Percentiles rank a stretch among this genome's conserved stretches.
Conservation (phyloP, 192 early-diverging fungal genomes). For the Allomyces javanicus region DNA sequence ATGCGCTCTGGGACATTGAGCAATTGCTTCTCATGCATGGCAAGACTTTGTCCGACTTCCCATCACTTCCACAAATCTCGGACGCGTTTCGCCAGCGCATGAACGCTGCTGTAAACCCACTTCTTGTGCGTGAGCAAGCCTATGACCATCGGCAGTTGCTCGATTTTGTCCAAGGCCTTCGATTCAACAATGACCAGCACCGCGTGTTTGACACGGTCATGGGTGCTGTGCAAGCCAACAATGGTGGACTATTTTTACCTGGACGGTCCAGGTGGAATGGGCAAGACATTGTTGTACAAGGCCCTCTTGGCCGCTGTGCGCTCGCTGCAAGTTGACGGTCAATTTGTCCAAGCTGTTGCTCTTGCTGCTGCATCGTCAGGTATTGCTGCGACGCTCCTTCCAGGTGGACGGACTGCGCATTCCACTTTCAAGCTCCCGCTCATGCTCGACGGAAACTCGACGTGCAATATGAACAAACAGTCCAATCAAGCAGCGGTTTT, state of each 20-base stretch:
- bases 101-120: background rate
- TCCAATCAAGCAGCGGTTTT: slow-evolving; percentile 2
- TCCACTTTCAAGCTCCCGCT: slow-evolving; percentile 13
- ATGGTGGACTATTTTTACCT: slow-evolving; percentile 8
- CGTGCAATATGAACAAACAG: slow-evolving; percentile 1
- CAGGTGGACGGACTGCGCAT: slow-evolving; percentile 14
- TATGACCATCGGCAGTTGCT: slow-evolving; percentile 2
- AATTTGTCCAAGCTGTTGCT: slow-evolving; percentile 6
- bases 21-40: slow-evolving; percentile 3
- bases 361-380: slow-evolving; percentile 14
- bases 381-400: slow-evolving; percentile 11
- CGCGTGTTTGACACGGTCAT: slow-evolving; percentile 3
- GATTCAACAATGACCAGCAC: slow-evolving; percentile 1
- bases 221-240: background rate
- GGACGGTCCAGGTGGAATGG: slow-evolving; percentile 10
- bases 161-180: background rate
- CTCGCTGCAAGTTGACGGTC: too few species aligned
- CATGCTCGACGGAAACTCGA: slow-evolving; percentile 5
- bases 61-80: background rate
- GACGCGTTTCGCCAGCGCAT: slow-evolving; percentile 2
- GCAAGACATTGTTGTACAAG: slow-evolving; percentile 13
- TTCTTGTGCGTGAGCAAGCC: slow-evolving; percentile 5
- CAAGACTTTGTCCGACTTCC: slow-evolving; percentile 3
- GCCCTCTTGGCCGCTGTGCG: too few species aligned
- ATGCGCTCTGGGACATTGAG: slow-evolving; percentile 1